Percentiles rank a stretch among this genome's conserved stretches.
These are phyloP conservation scores for Tricholoma matsutake DNA, from an alignment of 768 basidiomycete genomes.

Conservation along the genomic window DNA sequence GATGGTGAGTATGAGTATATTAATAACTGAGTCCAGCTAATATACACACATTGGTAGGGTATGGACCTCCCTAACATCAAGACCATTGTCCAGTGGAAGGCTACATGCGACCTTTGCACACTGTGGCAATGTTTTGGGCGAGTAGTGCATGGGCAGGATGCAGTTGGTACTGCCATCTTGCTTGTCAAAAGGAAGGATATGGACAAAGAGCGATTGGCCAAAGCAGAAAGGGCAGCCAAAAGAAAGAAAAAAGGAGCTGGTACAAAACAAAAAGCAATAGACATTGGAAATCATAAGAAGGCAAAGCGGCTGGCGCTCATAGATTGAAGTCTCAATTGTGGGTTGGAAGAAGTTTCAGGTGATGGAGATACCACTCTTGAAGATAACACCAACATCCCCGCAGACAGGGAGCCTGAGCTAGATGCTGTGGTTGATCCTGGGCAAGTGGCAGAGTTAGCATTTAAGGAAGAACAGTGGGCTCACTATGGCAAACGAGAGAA, in stretches of 20 bases:
- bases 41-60: no score
- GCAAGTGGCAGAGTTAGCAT: background rate
- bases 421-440: no score
- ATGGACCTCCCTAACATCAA: no score
- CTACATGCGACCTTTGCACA: no score
- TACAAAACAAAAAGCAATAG: background rate
- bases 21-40: no score
- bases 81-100: no score
- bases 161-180: background rate
- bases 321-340: constrained; percentile 4
- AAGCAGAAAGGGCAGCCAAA: background rate
- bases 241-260: background rate
- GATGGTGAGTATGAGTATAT: no score
- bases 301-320: background rate
- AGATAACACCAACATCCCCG: no score
- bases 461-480: background rate
- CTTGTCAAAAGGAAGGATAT: background rate
- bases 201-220: no score
- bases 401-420: no score
- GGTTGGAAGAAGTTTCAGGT: background rate
- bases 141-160: background rate
- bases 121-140: background rate
- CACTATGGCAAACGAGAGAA: constrained; percentile 1
- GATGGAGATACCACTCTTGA: background rate
- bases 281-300: no score